Evolutionary conservation across 1,284 basidiomycete genomes (phyloP).

Genomic region (Ceratobasidium sp.): DNA sequence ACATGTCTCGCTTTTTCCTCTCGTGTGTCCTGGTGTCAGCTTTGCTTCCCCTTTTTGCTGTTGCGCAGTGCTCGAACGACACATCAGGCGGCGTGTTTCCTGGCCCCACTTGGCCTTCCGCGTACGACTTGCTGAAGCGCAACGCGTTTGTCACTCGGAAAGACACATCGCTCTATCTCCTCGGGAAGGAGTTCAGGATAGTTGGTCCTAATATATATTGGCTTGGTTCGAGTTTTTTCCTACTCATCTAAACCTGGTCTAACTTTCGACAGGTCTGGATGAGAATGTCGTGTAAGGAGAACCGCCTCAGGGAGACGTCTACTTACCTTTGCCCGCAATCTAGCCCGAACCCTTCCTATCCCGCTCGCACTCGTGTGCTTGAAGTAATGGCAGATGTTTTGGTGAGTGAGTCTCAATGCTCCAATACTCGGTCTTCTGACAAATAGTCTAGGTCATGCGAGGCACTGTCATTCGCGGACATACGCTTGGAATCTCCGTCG

Average conservation of each 20-base stretch:
- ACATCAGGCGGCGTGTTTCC: background rate
- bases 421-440: slow-evolving; percentile 48
- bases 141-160: slow-evolving; percentile 46
- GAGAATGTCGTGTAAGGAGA: background rate
- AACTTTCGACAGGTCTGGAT: background rate
- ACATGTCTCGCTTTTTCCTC: background rate
- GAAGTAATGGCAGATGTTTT: slow-evolving; percentile 47
- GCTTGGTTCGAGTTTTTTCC: slow-evolving; percentile 51
- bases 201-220: slow-evolving; percentile 54
- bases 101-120: background rate
- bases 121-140: background rate
- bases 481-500: slow-evolving; percentile 55
- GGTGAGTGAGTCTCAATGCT: slow-evolving; percentile 28
- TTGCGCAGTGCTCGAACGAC: background rate
- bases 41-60: background rate
- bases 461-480: slow-evolving; percentile 53
- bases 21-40: background rate
- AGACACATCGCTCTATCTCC: slow-evolving; percentile 46
- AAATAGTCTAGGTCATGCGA: slow-evolving; percentile 53
- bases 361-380: slow-evolving; percentile 50
- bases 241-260: slow-evolving; percentile 49
- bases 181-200: slow-evolving; percentile 46
- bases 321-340: slow-evolving; percentile 51
- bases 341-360: slow-evolving; percentile 51
- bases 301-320: slow-evolving; percentile 39